Evolutionary conservation across 192 early-diverging fungal genomes (phyloP), one percentile per base, ranked within the genome.

Genomic region (Entomortierella parvispora): DNA sequence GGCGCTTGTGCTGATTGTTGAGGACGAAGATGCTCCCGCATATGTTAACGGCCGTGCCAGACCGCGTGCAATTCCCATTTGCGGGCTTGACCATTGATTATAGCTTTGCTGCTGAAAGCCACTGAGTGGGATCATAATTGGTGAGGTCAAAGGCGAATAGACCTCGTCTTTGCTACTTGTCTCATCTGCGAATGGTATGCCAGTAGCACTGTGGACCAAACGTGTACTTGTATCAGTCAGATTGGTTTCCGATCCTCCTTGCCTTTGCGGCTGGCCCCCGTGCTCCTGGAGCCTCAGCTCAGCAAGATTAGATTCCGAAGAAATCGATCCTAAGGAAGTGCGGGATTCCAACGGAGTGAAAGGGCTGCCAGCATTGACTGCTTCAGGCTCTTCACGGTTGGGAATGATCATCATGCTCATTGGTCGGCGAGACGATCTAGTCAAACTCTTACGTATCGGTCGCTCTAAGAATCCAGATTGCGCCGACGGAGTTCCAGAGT

Each of bases 121-220:
- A n/a, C 74, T 65, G 18, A 58, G 2, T 1, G 74, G 74, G 15
- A 77, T 77, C 54, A 77, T 58, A 33, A 77, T 77, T 4, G 74
- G 74, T 4, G 74, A 77, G 0, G 74, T 77, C 48, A 77, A 52
- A 0, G 74, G 74, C n/a, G 74, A 64, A 32, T 77, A 77, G 5
- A 68, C 26, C 31, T 77, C 69, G 31, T 71, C 74, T 34, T 77
- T 77, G 52, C 74, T 77, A 47, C 54, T 64, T 20, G 65, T 59
- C 40, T 68, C 74, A 46, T 77, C 74, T 0, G 74, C 74, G 54
- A 52, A 68, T 0, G 74, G 74, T 15, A 77, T 77, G 4, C 71
- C 71, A 11, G 62, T 58, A 15, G 47, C 18, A 11, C 50, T 66
- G 47, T 65, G 56, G 1, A 46, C 50, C 20, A 53, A 42, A 2